Conservation (phyloP, 331 rosid species). For the Prunus yedoensis region DNA sequence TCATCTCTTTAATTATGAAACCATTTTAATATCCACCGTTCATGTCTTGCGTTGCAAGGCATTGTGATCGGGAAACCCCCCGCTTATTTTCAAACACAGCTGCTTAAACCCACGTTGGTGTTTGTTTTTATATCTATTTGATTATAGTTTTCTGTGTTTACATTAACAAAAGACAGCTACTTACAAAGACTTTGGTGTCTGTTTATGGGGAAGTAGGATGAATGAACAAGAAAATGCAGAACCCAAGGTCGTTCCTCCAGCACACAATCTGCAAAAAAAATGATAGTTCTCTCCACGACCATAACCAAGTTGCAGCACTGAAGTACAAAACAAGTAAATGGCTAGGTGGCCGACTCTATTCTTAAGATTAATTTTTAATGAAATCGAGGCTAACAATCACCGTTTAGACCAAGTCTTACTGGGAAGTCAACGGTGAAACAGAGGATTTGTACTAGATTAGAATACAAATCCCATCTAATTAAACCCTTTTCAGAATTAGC, state of each 20-base stretch:
- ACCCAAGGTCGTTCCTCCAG: neutral
- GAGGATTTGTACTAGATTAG: neutral
- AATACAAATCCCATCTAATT: neutral
- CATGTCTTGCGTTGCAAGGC: neutral
- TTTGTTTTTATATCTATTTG: neutral
- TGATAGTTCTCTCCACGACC: neutral
- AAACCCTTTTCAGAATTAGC: neutral
- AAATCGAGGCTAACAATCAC: neutral
- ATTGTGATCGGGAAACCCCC: neutral
- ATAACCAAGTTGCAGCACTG: neutral
- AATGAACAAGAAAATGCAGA: neutral
- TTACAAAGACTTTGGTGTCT: neutral
- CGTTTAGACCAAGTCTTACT: neutral
- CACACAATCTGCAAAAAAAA: neutral
- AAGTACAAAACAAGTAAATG: neutral
- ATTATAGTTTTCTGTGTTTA: too few relatives aligned
- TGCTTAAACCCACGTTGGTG: neutral
- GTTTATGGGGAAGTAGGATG: neutral
- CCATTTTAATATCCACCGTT: slow-evolving; percentile 5
- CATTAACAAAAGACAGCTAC: too few relatives aligned
- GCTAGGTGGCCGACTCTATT: neutral
- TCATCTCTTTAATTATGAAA: neutral
- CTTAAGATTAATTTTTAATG: neutral
- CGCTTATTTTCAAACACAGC: neutral
- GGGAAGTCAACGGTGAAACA: neutral